phyloP scores from a whole-genome alignment of 192 early-diverging fungal genomes.

The Dispira simplex region DNA sequence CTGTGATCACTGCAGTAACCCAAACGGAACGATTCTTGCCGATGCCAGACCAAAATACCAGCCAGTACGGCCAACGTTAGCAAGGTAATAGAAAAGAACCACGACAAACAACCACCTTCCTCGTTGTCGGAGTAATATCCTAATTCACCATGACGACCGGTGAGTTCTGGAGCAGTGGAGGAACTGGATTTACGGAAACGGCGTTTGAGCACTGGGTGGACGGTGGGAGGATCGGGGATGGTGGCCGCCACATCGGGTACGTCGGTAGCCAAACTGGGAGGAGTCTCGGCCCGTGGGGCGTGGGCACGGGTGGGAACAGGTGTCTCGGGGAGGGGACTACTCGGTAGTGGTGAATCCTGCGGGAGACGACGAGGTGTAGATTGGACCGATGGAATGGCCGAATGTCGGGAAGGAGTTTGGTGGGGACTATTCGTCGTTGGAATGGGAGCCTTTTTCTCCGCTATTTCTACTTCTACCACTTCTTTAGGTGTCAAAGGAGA shows the following conservation, averaged over 20 bases:
- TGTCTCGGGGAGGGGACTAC: too few species aligned
- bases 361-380: too few species aligned
- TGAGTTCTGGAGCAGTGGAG: neutral
- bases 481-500: too few species aligned
- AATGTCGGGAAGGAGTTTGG: too few species aligned
- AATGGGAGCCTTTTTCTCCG: too few species aligned
- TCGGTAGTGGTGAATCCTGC: too few species aligned
- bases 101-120: neutral
- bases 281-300: neutral
- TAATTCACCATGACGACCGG: neutral
- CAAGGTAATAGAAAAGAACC: neutral
- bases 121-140: neutral
- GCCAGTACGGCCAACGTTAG: neutral
- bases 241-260: neutral
- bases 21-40: slow-evolving; percentile 7
- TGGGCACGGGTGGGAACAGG: neutral
- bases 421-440: too few species aligned
- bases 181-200: neutral
- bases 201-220: neutral
- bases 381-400: too few species aligned
- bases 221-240: slow-evolving; percentile 2
- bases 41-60: slow-evolving; percentile 2
- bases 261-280: neutral
- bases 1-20: neutral
- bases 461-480: too few species aligned